These are phyloP conservation scores for Talaromyces sp. DNA, from an alignment of 2,329 filamentous ascomycete genomes.

Conservation along the genomic window DNA sequence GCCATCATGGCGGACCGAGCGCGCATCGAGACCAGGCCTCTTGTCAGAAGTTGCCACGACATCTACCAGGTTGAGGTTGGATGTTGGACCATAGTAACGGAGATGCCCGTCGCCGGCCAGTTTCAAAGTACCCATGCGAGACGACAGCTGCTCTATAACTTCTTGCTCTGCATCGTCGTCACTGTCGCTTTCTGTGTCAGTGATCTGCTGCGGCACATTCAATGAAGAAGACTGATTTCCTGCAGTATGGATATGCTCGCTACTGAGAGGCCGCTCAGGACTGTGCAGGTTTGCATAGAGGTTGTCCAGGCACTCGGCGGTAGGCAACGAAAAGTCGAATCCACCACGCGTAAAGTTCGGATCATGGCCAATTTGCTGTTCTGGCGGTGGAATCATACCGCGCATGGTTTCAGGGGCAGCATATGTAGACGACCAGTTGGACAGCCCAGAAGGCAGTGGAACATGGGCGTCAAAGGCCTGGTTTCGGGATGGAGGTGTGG, in stretches of 20 bases:
- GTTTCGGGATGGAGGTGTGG: not conserved
- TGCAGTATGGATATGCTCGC: not conserved
- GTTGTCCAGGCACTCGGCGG: conserved; percentile 29
- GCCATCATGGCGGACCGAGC: conserved; percentile 33
- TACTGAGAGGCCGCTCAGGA: not conserved
- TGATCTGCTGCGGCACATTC: conserved; percentile 9
- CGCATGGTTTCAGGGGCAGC: not conserved
- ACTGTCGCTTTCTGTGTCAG: conserved; percentile 27
- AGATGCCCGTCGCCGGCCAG: conserved; percentile 38
- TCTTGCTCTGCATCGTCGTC: conserved; percentile 34
- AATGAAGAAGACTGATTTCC: not conserved
- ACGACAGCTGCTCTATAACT: conserved; percentile 38
- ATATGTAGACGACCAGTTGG: not conserved
- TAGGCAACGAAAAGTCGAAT: conserved; percentile 27
- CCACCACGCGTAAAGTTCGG: conserved; percentile 1
- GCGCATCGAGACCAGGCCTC: conserved; percentile 30
- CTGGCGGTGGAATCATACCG: not conserved
- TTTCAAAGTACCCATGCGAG: conserved; percentile 40
- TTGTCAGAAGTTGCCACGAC: conserved; percentile 27
- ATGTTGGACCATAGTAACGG: conserved; percentile 41
- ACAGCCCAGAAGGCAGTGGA: not conserved
- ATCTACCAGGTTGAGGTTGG: conserved; percentile 39
- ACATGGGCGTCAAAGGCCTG: not conserved
- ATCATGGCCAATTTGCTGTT: not conserved
- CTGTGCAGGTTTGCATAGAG: conserved; percentile 28